Percentiles rank a stretch among this genome's conserved stretches.
phyloP scores from a whole-genome alignment of 257 asterid genomes.

The Solanum pennellii region DNA sequence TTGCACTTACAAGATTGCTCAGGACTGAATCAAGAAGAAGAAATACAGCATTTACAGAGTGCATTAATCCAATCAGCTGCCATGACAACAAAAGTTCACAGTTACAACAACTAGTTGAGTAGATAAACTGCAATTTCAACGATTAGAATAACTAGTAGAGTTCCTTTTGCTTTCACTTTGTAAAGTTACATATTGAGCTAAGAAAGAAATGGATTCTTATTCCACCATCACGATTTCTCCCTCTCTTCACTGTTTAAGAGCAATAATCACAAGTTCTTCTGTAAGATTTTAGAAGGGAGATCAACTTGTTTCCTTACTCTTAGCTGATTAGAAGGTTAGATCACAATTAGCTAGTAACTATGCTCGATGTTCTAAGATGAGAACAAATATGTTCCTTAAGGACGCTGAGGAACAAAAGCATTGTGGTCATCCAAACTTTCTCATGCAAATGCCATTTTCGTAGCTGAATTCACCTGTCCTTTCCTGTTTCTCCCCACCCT shows the following conservation, averaged over 20 bases:
- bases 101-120: neutral
- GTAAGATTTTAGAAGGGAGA: neutral
- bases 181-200: neutral
- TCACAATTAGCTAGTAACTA: neutral
- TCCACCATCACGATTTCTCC: neutral
- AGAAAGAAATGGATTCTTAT: neutral
- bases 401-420: neutral
- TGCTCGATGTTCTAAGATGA: neutral
- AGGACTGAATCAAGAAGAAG: slow-evolving; percentile 70
- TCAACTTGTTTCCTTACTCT: neutral
- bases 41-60: slow-evolving; percentile 77
- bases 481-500: neutral
- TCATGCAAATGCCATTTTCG: neutral
- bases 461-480: neutral
- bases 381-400: neutral
- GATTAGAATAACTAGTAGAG: neutral
- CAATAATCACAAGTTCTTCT: neutral
- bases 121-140: neutral
- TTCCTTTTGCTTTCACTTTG: neutral
- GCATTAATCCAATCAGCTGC: slow-evolving; percentile 78
- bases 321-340: neutral
- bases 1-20: slow-evolving; percentile 50
- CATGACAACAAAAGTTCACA: neutral
- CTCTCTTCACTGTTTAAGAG: neutral
- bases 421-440: neutral